Evolutionary conservation across 768 basidiomycete genomes (phyloP).

Genomic region (Xerocomus spinulosus): DNA sequence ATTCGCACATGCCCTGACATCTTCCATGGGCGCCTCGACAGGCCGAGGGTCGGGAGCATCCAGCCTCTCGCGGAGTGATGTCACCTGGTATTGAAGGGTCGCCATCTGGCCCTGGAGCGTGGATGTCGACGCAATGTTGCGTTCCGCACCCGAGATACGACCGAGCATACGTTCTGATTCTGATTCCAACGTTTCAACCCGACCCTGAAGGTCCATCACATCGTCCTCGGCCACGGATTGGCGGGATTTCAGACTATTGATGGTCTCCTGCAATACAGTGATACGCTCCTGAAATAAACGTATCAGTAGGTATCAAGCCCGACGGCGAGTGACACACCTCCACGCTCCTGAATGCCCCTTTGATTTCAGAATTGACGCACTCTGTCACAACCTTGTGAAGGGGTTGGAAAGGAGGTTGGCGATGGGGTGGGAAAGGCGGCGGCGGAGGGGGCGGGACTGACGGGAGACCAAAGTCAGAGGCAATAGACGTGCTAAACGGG

Average conservation of each 20-base stretch:
- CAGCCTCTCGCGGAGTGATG: slow-evolving; percentile 16
- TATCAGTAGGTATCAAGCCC: background rate
- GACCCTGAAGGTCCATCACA: slow-evolving; percentile 30
- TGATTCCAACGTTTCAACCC: slow-evolving; percentile 37
- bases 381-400: slow-evolving; percentile 17
- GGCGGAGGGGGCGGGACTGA: slow-evolving; percentile 12
- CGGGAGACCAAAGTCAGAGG: slow-evolving; percentile 15
- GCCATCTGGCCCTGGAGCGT: slow-evolving; percentile 24
- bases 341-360: slow-evolving; percentile 16
- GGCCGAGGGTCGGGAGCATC: slow-evolving; percentile 14
- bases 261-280: slow-evolving; percentile 14
- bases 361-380: slow-evolving; percentile 20
- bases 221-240: slow-evolving; percentile 28
- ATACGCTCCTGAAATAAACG: slow-evolving; percentile 22
- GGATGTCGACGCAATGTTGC: slow-evolving; percentile 30
- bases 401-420: slow-evolving; percentile 11
- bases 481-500: slow-evolving; percentile 19
- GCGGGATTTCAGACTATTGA: slow-evolving; percentile 21
- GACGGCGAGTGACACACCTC: slow-evolving; percentile 13
- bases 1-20: slow-evolving; percentile 29
- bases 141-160: slow-evolving; percentile 26
- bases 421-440: slow-evolving; percentile 4
- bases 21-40: slow-evolving; percentile 13
- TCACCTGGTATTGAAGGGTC: slow-evolving; percentile 15
- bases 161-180: slow-evolving; percentile 29